Percentiles rank a stretch among this genome's conserved stretches.
Evolutionary conservation across 2,329 filamentous ascomycete species (phyloP).

Genomic region (Aspergillus viridinutans): DNA sequence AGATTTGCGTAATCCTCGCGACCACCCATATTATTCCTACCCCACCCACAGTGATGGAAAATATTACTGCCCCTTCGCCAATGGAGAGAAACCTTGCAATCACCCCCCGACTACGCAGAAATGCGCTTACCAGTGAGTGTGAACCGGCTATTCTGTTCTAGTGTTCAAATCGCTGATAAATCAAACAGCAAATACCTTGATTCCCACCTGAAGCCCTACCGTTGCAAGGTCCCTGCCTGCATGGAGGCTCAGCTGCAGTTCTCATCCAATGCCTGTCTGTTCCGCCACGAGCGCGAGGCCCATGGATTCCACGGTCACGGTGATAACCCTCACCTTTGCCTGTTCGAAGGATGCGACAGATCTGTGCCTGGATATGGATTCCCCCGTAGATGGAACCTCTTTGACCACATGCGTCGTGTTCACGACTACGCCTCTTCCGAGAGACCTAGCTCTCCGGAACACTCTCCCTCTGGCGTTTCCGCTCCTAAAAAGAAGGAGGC

Average conservation of each 20-base stretch:
- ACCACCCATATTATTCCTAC: conserved; percentile 41
- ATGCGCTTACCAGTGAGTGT: conserved; percentile 94
- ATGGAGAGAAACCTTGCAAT: conserved; percentile 65
- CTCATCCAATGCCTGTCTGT: conserved; percentile 89
- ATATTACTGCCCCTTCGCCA: conserved; percentile 86
- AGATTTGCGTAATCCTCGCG: conserved; percentile 38
- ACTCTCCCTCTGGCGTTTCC: conserved; percentile 27
- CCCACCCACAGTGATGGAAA: conserved; percentile 63
- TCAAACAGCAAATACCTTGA: conserved; percentile 83
- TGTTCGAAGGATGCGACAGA: conserved; percentile 82
- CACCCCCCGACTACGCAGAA: conserved; percentile 95
- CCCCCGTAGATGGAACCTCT: conserved; percentile 89
- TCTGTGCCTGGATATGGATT: conserved; percentile 80
- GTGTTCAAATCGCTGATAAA: conserved; percentile 14
- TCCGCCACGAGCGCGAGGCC: conserved; percentile 91
- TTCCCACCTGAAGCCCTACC: conserved; percentile 93
- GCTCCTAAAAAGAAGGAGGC: conserved; percentile 38
- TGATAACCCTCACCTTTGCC: conserved; percentile 86
- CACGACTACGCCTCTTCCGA: conserved; percentile 58
- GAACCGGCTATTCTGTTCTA: conserved; percentile 4
- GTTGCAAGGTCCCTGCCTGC: conserved; percentile 82
- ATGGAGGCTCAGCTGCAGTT: conserved; percentile 85
- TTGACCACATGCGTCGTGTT: conserved; percentile 95
- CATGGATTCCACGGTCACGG: conserved; percentile 95
- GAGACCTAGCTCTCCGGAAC: conserved; percentile 40